These are phyloP conservation scores for Scutellaria minor DNA, from an alignment of 257 asterid genomes.

Conservation along the genomic window DNA sequence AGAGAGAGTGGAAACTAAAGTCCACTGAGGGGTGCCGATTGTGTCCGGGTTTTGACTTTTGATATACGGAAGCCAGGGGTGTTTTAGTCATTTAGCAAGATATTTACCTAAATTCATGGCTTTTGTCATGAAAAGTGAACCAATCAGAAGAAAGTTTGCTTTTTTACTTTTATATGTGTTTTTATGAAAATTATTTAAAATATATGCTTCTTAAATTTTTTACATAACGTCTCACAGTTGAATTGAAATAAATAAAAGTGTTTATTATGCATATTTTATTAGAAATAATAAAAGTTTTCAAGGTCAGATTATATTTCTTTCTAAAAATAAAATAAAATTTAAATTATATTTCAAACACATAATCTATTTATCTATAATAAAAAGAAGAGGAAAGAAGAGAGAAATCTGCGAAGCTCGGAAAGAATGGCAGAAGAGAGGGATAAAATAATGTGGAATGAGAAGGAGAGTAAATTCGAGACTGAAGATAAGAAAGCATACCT, in stretches of 20 bases:
- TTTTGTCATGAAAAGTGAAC: background rate
- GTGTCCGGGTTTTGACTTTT: background rate
- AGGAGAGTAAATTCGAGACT: constrained; percentile 65
- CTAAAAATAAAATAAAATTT: too few relatives aligned
- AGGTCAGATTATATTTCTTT: too few relatives aligned
- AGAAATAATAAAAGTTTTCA: too few relatives aligned
- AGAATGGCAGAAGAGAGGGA: constrained; percentile 38
- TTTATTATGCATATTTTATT: too few relatives aligned
- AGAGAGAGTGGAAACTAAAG: constrained; percentile 14
- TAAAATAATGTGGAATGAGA: constrained; percentile 69
- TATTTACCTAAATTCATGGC: background rate
- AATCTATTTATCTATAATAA: too few relatives aligned
- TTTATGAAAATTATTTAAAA: too few relatives aligned
- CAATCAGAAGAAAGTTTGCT: background rate
- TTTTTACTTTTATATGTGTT: background rate
- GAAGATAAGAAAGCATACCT: constrained; percentile 77
- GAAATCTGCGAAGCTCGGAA: too few relatives aligned
- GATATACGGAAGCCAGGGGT: constrained; percentile 28
- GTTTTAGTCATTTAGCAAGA: constrained; percentile 4
- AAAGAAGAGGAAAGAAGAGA: background rate
- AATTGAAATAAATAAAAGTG: too few relatives aligned
- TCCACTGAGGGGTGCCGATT: background rate
- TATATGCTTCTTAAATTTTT: too few relatives aligned
- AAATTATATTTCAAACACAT: too few relatives aligned
- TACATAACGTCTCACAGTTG: too few relatives aligned